Conservation (phyloP, 2,329 filamentous ascomycete species). For the Bipolaris oryzae region DNA sequence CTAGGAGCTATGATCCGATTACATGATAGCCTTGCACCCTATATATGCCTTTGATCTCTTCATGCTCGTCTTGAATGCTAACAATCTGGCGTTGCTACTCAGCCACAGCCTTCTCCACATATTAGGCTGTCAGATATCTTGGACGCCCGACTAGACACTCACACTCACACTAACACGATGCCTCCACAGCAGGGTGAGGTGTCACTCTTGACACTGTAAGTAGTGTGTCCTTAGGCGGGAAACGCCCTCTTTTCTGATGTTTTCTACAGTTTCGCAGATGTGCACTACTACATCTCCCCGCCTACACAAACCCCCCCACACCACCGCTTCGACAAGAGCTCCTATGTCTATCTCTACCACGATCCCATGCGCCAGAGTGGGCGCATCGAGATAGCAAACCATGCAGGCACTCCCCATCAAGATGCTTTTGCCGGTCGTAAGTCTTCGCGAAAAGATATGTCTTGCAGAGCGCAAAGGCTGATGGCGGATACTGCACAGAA, state of each 20-base stretch:
- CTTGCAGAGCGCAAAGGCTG: slow-evolving; percentile 17
- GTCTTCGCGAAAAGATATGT: slow-evolving; percentile 39
- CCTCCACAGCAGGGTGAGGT: slow-evolving; percentile 56
- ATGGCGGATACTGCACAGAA: slow-evolving; percentile 53
- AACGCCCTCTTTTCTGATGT: slow-evolving; percentile 18
- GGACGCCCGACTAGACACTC: slow-evolving; percentile 13
- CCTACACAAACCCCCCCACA: slow-evolving; percentile 71
- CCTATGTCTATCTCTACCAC: slow-evolving; percentile 81
- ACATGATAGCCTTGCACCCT: slow-evolving; percentile 20
- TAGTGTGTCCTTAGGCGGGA: slow-evolving; percentile 1
- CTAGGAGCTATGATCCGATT: slow-evolving; percentile 18
- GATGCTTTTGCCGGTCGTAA: slow-evolving; percentile 79
- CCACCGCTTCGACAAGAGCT: slow-evolving; percentile 79
- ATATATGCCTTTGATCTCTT: slow-evolving; percentile 26
- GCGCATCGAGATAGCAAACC: slow-evolving; percentile 77
- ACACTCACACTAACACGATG: slow-evolving; percentile 44
- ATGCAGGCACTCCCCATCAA: slow-evolving; percentile 74
- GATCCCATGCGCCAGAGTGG: slow-evolving; percentile 70
- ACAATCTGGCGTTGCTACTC: slow-evolving; percentile 10
- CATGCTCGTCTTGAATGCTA: slow-evolving; percentile 19
- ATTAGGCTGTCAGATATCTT: slow-evolving; percentile 13
- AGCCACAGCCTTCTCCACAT: slow-evolving; percentile 7
- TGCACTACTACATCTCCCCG: slow-evolving; percentile 80
- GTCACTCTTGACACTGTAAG: slow-evolving; percentile 56
- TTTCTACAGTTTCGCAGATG: slow-evolving; percentile 69